A percentile compares a stretch with the other conserved stretches of the same genome.
Evolutionary conservation across 2,329 filamentous ascomycete genomes (phyloP).

Genomic region (Phaeophleospora eucalypticola): DNA sequence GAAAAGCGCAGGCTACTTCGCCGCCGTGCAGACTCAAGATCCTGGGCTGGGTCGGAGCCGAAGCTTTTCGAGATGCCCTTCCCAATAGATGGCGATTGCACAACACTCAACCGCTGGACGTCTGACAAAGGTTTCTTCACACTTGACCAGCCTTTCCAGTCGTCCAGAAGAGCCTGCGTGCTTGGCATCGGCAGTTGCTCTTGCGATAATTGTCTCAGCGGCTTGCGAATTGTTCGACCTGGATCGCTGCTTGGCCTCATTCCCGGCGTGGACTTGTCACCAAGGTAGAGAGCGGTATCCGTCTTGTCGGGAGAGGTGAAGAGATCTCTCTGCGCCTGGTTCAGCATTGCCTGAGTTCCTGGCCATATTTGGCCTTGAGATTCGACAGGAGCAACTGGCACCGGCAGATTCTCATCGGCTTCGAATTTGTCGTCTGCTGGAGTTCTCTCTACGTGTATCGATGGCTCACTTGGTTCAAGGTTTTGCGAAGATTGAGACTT

Average conservation of each 20-base stretch:
- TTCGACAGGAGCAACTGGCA: neutral
- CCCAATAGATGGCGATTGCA: conserved; percentile 14
- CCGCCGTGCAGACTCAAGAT: conserved; percentile 7
- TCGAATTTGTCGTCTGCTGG: no score
- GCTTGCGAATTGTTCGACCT: no score
- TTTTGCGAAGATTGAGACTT: conserved; percentile 19
- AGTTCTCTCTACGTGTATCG: no score
- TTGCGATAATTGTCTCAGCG: conserved; percentile 21
- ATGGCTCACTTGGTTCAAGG: neutral
- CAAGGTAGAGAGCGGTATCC: conserved; percentile 8
- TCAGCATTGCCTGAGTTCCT: conserved; percentile 29
- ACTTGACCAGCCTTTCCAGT: conserved; percentile 39
- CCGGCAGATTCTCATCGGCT: neutral
- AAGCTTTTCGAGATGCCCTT: conserved; percentile 6
- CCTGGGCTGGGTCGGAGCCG: conserved; percentile 3
- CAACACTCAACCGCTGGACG: conserved; percentile 8
- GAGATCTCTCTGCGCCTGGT: conserved; percentile 28
- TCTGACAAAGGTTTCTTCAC: conserved; percentile 35
- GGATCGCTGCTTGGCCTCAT: conserved; percentile 26
- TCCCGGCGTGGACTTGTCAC: conserved; percentile 23
- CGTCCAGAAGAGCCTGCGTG: conserved; percentile 44
- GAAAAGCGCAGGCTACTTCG: conserved; percentile 26
- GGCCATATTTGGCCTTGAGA: conserved; percentile 14
- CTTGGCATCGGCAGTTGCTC: conserved; percentile 30
- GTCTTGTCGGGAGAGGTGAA: conserved; percentile 29